Base-by-base conservation (phyloP, 495 filamentous ascomycete species). In the Penicillium goetzii region DNA sequence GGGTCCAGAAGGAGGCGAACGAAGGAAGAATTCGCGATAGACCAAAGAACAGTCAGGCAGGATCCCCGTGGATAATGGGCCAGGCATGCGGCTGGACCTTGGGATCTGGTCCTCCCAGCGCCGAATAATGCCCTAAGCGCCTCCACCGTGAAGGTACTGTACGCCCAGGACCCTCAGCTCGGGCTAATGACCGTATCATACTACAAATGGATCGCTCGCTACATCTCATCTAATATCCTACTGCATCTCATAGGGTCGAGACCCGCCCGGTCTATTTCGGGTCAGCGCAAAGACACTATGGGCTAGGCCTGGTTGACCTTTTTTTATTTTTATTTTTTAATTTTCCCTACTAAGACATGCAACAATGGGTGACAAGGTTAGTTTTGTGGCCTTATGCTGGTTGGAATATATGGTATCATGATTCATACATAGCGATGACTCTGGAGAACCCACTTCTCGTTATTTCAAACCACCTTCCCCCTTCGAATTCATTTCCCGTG, bases 21-120 rank as follows among this genome's bases (percentile, higher is more conserved):
- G 33, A 43, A 60, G 25, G 58, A 34, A 40, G 55, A 61, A 40
- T 58, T 50, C 50, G 59, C 38, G 49, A 59, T 56, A 68, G 63
- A 64, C 62, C 60, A 63, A 66, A 57, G 59, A 62, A 38, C 50
- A 63, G 58, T 47, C 61, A 54, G 58, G 40, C 60, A 63, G 58
- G 63, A 63, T 64, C 51, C 60, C 68, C 62, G 62, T 68, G 59
- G 56, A 65, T 45, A 56, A 66, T 69, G 67, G 67, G 60, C 67
- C 69, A 62, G 54, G 17, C 55, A 65, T 70, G 60, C 59, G 65
- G 65, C 64, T 68, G 60, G 70, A 33, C 60, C 63, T 60, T 63
- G 49, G 60, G 45, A 55, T 66, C 41, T 65, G 43, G 38, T 56
- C 58, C 12, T 61, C 47, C 43, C 41, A 45, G 34, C 26, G 32